These are phyloP conservation scores for Quercus glauca DNA, from an alignment of 306 rosid genomes.

Conservation along the genomic window DNA sequence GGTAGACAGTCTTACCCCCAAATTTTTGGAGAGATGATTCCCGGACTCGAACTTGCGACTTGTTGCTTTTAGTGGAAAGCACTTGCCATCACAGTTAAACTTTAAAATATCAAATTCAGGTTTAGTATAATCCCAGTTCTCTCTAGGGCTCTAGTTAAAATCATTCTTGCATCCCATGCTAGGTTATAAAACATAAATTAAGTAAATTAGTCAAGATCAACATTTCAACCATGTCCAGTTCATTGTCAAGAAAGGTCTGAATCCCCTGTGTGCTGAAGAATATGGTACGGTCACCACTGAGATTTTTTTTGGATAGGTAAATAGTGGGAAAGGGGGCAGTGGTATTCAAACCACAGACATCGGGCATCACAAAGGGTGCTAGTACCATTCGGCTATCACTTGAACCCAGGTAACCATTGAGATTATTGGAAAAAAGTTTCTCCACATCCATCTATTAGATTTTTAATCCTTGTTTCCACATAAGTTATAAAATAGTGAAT, in stretches of 20 bases:
- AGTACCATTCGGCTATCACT: too few relatives aligned
- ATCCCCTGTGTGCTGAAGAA: background rate
- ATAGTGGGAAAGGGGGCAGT: too few relatives aligned
- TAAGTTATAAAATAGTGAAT: background rate
- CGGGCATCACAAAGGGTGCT: too few relatives aligned
- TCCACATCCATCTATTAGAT: background rate
- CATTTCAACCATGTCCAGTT: background rate
- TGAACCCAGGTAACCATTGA: background rate
- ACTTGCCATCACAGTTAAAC: background rate
- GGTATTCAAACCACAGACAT: too few relatives aligned
- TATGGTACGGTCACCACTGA: too few relatives aligned
- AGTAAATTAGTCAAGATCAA: background rate
- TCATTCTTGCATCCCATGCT: background rate
- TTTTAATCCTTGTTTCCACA: background rate
- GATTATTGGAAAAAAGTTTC: background rate
- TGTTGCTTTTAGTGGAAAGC: too few relatives aligned
- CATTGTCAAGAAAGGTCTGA: background rate
- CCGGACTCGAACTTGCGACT: too few relatives aligned
- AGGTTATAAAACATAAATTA: background rate
- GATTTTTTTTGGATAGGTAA: too few relatives aligned
- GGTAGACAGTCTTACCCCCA: too few relatives aligned
- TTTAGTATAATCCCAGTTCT: background rate
- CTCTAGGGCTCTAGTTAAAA: background rate
- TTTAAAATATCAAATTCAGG: background rate
- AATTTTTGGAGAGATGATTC: too few relatives aligned